These are phyloP conservation scores for Exophiala alcalophila DNA, from an alignment of 2,329 filamentous ascomycete genomes.

Conservation along the genomic window DNA sequence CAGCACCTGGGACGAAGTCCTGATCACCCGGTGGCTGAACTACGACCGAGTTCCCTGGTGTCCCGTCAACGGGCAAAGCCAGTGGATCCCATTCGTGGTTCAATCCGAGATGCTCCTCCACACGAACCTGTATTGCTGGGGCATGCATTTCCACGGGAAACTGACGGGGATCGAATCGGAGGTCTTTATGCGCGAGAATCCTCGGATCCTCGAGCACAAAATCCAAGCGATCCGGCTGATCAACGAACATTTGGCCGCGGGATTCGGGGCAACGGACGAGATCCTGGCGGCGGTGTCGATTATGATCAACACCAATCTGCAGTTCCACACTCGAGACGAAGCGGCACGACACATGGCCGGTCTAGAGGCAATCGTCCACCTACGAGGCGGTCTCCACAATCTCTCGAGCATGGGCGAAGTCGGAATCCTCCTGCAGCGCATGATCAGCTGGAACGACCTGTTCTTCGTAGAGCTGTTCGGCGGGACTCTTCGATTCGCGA, in stretches of 20 bases:
- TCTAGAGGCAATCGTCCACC: constrained; percentile 6
- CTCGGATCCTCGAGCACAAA: constrained; percentile 14
- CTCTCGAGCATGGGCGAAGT: constrained; percentile 9
- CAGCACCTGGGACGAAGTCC: constrained; percentile 10
- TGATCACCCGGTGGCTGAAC: constrained; percentile 14
- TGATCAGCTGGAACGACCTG: constrained; percentile 14
- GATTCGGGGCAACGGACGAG: constrained; percentile 3
- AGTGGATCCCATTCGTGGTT: constrained; percentile 11
- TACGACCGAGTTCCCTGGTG: constrained; percentile 17
- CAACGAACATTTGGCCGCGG: constrained; percentile 2
- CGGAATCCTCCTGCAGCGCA: constrained; percentile 8
- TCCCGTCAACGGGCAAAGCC: constrained; percentile 13
- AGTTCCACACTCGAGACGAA: constrained; percentile 10
- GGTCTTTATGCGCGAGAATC: constrained; percentile 8
- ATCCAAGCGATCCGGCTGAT: constrained; percentile 11
- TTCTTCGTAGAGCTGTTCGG: constrained; percentile 15
- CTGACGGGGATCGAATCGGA: constrained; percentile 7
- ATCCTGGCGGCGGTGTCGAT: constrained; percentile 9
- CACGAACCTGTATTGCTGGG: constrained; percentile 17
- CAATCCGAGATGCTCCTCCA: constrained; percentile 9
- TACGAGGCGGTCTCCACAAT: constrained; percentile 6
- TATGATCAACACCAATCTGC: constrained; percentile 7
- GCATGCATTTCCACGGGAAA: constrained; percentile 16
- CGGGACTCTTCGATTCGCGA: constrained; percentile 8
- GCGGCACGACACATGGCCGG: constrained; percentile 7